These are phyloP conservation scores for Sisymbrium irio DNA, from an alignment of 345 rosid genomes.

Conservation along the genomic window DNA sequence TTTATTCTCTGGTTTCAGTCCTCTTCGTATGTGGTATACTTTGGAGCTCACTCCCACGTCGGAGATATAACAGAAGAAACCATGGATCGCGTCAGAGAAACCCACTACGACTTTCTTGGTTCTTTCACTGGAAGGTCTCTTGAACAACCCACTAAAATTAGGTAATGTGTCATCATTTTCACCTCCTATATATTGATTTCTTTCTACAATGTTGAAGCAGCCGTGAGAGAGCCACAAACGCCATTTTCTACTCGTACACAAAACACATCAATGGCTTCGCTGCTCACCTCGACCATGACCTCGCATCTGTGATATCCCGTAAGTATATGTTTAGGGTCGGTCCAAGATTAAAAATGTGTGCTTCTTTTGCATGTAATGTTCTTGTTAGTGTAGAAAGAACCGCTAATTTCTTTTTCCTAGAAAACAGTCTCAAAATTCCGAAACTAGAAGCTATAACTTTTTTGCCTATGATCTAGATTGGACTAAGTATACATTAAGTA, in stretches of 20 bases:
- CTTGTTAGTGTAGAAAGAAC: not conserved
- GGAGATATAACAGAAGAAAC: conserved; percentile 37
- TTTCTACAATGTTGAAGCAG: conserved; percentile 29
- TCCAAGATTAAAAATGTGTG: not conserved
- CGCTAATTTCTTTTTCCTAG: not conserved
- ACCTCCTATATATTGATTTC: not conserved
- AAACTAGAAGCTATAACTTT: not conserved
- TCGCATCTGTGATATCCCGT: conserved; percentile 59
- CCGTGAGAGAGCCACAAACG: conserved; percentile 44
- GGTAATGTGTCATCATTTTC: not conserved
- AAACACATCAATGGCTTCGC: conserved; percentile 84
- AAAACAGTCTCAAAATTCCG: not conserved
- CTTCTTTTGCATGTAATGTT: not conserved
- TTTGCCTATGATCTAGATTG: not conserved
- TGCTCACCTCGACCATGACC: conserved; percentile 57
- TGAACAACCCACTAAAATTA: not conserved
- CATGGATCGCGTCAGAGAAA: conserved; percentile 41
- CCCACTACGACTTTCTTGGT: conserved; percentile 63
- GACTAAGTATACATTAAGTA: not conserved
- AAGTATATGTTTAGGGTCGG: not conserved
- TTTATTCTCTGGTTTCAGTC: not conserved
- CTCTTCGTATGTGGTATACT: conserved; percentile 67
- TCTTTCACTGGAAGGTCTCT: conserved; percentile 66
- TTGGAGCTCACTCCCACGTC: conserved; percentile 70
- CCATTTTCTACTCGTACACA: conserved; percentile 71